Base-by-base conservation (phyloP, 331 rosid genomes). In the Rhamnella rubrinervis region DNA sequence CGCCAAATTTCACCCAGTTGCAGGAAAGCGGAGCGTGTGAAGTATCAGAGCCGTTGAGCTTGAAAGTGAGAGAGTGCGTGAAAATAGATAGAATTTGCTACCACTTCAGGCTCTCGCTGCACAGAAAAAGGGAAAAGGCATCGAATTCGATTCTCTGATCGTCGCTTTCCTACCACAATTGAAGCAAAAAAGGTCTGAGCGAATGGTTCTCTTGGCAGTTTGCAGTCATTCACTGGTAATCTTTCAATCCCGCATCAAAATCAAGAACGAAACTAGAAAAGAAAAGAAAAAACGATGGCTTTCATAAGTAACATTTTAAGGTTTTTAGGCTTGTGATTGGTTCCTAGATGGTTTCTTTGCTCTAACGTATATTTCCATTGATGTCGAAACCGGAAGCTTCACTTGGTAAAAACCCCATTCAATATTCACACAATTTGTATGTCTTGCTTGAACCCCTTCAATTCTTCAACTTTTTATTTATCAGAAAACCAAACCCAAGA, bases 121-220 rank as follows among this genome's bases (percentile, higher is more conserved):
- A n/a, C n/a, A 18, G 65, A 40, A 41, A 68, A 63, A 15, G 14
- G 40, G n/a, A 44, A 57, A 46, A 46, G 61, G 63, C 5, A 81
- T 83, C 79, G 60, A 84, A 86, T 83, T 86, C 78, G 77, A 81
- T 78, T 75, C 77, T 77, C 16, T 41, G 66, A 76, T 67, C 79
- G 52, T 78, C 76, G 80, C 75, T 66, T 78, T 74, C 44, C n/a
- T 41, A 59, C 39, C 74, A 39, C 57, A 70, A 11, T 31, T 26
- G 46, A 31, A 60, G 23, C 26, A 18, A 18, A 63, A 38, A 79
- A 72, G 61, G 55, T 51, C 66, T n/a, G 65, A 37, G 61, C 63
- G 53, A 57, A 68, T 41, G 37, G 66, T 40, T 19, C 41, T 47
- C 71, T 39, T 37, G 23, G 47, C 64, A 60, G 59, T 35, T 65